Conservation (phyloP, 495 filamentous ascomycete species). For the Penicillium robsamsonii region DNA sequence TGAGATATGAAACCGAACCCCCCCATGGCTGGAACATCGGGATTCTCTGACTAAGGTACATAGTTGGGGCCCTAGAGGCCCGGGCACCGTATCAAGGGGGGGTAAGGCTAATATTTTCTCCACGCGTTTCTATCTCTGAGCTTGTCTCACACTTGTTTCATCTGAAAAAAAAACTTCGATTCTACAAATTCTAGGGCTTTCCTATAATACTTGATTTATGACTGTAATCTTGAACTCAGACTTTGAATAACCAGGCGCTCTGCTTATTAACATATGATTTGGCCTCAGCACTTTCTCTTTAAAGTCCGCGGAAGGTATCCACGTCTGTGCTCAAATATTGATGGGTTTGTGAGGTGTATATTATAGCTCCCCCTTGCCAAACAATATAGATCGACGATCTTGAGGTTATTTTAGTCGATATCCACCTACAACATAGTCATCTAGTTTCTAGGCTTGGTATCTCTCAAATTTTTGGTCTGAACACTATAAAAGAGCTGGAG, state of each 20-base stretch:
- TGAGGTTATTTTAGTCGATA: not conserved
- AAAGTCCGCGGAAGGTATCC: not conserved
- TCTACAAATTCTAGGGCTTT: not conserved
- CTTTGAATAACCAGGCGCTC: not conserved
- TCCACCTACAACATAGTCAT: not conserved
- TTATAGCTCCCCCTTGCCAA: not conserved
- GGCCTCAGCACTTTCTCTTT: not conserved
- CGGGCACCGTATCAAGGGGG: constrained; percentile 17
- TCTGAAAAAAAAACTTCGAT: not conserved
- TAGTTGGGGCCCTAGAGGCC: not conserved
- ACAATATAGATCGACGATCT: not conserved
- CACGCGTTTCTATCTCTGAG: constrained; percentile 21
- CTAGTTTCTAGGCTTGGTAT: not conserved
- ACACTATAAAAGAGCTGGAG: not conserved
- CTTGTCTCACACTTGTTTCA: constrained; percentile 14
- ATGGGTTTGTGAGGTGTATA: not conserved
- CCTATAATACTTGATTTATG: not conserved
- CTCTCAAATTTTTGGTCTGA: not conserved
- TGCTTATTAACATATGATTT: not conserved
- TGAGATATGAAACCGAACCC: constrained; percentile 1
- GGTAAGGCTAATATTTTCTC: constrained; percentile 2
- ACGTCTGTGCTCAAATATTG: not conserved
- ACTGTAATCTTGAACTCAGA: not conserved
- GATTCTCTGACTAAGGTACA: constrained; percentile 10
- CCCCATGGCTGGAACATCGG: not conserved